A percentile compares a stretch with the other conserved stretches of the same genome.
These are phyloP conservation scores for Calocybe cyanea DNA, from an alignment of 768 basidiomycete genomes.

Conservation along the genomic window DNA sequence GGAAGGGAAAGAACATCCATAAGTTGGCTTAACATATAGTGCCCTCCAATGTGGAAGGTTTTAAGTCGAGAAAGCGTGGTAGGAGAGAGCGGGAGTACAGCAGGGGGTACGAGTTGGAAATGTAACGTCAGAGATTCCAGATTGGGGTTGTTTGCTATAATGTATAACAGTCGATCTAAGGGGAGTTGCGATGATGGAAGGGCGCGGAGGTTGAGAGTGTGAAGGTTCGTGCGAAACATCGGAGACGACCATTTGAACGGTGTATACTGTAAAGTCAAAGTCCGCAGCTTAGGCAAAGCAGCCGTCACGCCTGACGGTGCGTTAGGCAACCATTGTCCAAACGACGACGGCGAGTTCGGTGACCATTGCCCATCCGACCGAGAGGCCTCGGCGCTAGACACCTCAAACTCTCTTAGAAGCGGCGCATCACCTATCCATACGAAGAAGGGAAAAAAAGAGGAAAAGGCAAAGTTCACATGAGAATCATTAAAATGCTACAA, in stretches of 20 bases:
- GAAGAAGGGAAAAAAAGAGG: conserved; percentile 5
- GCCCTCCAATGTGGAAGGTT: conserved; percentile 59
- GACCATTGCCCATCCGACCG: conserved; percentile 76
- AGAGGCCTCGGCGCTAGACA: conserved; percentile 65
- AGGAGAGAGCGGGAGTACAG: conserved; percentile 58
- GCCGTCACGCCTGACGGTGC: conserved; percentile 28
- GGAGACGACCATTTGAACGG: conserved; percentile 80
- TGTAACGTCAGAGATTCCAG: conserved; percentile 58
- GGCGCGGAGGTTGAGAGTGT: conserved; percentile 58
- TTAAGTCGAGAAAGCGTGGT: conserved; percentile 53
- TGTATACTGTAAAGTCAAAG: conserved; percentile 63
- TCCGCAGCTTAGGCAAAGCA: conserved; percentile 46
- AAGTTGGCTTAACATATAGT: conserved; percentile 58
- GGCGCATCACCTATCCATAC: conserved; percentile 60
- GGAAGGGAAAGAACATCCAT: conserved; percentile 62
- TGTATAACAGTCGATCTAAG: conserved; percentile 65
- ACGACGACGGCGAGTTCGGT: conserved; percentile 55
- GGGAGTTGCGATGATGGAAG: conserved; percentile 61
- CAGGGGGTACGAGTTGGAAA: conserved; percentile 55
- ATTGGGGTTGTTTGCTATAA: conserved; percentile 53
- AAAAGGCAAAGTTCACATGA: no score
- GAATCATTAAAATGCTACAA: no score
- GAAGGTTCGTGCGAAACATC: conserved; percentile 58
- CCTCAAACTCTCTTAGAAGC: conserved; percentile 70
- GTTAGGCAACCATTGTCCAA: conserved; percentile 77